A percentile compares a stretch with the other conserved stretches of the same genome.
These are phyloP conservation scores for Scheffersomyces stambukii DNA, from an alignment of 1,139 yeast genomes.

Conservation along the genomic window DNA sequence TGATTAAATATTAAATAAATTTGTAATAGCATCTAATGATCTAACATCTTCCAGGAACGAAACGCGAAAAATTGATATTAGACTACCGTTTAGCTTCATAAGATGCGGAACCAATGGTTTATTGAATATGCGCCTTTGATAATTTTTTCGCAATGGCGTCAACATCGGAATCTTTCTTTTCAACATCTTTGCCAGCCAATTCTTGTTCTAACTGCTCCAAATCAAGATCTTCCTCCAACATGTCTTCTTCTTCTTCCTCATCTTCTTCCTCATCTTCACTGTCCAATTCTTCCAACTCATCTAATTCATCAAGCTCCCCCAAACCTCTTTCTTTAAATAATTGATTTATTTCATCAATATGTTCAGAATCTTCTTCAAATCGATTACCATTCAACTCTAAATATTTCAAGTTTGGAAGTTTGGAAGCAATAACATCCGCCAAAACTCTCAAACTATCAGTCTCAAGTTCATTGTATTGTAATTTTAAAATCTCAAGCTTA, in stretches of 20 bases:
- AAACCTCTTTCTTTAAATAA: constrained; percentile 69
- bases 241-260: constrained; percentile 63
- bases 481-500: constrained; percentile 54
- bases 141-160: constrained; percentile 60
- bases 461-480: constrained; percentile 89
- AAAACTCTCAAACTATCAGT: constrained; percentile 57
- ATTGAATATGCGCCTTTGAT: constrained; percentile 46
- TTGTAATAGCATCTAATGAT: too few species aligned
- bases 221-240: constrained; percentile 49
- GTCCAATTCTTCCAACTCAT: constrained; percentile 88
- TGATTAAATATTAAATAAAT: too few species aligned
- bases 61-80: neutral
- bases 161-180: constrained; percentile 33
- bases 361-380: constrained; percentile 49
- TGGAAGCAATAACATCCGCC: constrained; percentile 46
- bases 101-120: too few species aligned
- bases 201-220: constrained; percentile 60
- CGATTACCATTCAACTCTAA: constrained; percentile 92
- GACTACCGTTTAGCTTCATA: too few species aligned
- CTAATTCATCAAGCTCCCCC: constrained; percentile 87
- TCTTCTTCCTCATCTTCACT: constrained; percentile 82
- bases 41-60: too few species aligned
- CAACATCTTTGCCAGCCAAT: constrained; percentile 29
- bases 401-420: constrained; percentile 56
- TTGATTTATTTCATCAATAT: constrained; percentile 31